Percentiles rank a stretch among this genome's conserved stretches.
Conservation (phyloP, 495 filamentous ascomycete genomes). For the Cenococcum geophilum region DNA sequence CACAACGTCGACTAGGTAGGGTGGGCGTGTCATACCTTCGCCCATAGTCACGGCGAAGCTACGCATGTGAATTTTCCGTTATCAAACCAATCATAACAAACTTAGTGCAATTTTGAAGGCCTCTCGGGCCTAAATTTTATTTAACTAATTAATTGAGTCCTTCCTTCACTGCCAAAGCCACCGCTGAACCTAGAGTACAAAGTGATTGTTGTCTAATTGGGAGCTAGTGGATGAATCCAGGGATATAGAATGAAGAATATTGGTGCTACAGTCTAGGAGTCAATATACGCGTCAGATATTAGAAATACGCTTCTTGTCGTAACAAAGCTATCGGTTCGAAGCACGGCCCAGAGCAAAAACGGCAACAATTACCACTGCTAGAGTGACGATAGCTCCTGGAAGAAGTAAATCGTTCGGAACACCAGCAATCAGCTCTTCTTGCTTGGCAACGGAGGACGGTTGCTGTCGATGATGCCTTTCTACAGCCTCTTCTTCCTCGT, state of each 20-base stretch:
- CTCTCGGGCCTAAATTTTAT: neutral
- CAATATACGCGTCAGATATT: neutral
- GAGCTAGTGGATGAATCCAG: conserved; percentile 8
- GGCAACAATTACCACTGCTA: conserved; percentile 88
- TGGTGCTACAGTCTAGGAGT: conserved; percentile 10
- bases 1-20: neutral
- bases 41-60: neutral
- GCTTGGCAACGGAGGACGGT: conserved; percentile 38
- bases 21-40: conserved; percentile 9
- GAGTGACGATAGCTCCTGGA: conserved; percentile 87
- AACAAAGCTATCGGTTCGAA: conserved; percentile 50
- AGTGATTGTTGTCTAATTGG: neutral
- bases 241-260: conserved; percentile 23
- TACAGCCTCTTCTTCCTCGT: conserved; percentile 55
- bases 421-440: conserved; percentile 78
- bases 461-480: conserved; percentile 39
- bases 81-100: too few species aligned
- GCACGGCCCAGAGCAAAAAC: conserved; percentile 86
- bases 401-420: conserved; percentile 92
- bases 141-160: neutral
- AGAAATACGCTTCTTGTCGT: neutral
- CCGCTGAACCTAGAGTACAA: conserved; percentile 8
- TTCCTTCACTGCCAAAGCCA: neutral
- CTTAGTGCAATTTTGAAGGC: too few species aligned
- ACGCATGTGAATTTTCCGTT: neutral